These are phyloP conservation scores for Apophysomyces elegans DNA, from an alignment of 371 early-diverging fungal species.

Conservation along the genomic window DNA sequence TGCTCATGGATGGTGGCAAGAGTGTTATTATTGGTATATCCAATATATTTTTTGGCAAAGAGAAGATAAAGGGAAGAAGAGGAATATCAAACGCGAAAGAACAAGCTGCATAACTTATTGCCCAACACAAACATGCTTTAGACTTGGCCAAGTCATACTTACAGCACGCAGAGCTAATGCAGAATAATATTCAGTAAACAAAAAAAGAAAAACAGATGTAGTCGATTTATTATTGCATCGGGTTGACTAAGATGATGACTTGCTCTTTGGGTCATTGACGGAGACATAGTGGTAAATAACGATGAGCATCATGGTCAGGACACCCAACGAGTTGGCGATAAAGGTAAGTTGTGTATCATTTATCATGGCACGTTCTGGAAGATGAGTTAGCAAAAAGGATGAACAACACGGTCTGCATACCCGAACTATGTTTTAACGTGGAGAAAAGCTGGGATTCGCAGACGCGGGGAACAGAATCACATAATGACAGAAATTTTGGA, in stretches of 20 bases:
- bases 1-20: not conserved
- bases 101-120: too few species aligned
- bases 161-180: not conserved
- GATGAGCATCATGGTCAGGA: slow-evolving; percentile 61
- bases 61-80: slow-evolving; percentile 2
- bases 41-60: not conserved
- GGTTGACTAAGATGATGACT: slow-evolving; percentile 14
- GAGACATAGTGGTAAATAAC: slow-evolving; percentile 62
- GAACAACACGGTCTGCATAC: too few species aligned
- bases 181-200: slow-evolving; percentile 3
- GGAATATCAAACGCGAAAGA: not conserved
- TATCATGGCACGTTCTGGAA: slow-evolving; percentile 38
- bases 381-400: not conserved
- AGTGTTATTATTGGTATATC: too few species aligned
- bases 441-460: too few species aligned
- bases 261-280: slow-evolving; percentile 43
- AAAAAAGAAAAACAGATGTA: not conserved
- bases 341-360: slow-evolving; percentile 58
- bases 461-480: too few species aligned
- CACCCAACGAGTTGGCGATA: slow-evolving; percentile 62
- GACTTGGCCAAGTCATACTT: slow-evolving; percentile 1
- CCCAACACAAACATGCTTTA: not conserved
- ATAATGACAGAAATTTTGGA: too few species aligned
- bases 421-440: too few species aligned
- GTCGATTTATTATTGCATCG: not conserved